Evolutionary conservation across 2,329 filamentous ascomycete genomes (phyloP).

Genomic region (Penicillium oxalicum): DNA sequence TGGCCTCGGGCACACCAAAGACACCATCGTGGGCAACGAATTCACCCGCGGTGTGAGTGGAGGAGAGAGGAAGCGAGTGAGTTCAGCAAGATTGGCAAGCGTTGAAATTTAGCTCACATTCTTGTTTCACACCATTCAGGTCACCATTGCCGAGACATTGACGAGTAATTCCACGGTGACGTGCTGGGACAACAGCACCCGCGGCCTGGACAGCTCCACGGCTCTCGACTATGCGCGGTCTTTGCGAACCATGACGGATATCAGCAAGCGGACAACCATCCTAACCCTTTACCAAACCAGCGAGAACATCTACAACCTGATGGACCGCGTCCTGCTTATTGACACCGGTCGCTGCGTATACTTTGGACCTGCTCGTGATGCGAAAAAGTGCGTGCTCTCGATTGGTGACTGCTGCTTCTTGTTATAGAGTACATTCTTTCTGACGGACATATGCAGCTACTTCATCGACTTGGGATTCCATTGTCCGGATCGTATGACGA

Average conservation of each 20-base stretch:
- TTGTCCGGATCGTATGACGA: constrained; percentile 56
- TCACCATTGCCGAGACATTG: constrained; percentile 73
- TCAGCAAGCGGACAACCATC: constrained; percentile 63
- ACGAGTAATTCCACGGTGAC: constrained; percentile 67
- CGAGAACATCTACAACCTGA: constrained; percentile 63
- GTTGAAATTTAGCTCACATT: too few relatives aligned
- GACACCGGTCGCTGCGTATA: constrained; percentile 65
- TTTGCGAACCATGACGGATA: constrained; percentile 66
- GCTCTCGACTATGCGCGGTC: constrained; percentile 71
- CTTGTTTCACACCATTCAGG: too few relatives aligned
- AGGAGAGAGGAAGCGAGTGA: constrained; percentile 74
- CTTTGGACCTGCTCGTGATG: constrained; percentile 55
- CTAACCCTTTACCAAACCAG: constrained; percentile 68
- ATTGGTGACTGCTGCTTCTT: too few relatives aligned
- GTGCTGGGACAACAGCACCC: constrained; percentile 74
- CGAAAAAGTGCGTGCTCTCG: too few relatives aligned
- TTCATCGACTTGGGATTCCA: constrained; percentile 61
- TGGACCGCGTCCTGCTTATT: constrained; percentile 77
- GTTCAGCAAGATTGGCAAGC: too few relatives aligned
- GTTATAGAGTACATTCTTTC: too few relatives aligned
- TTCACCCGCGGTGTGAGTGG: constrained; percentile 68
- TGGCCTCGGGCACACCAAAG: constrained; percentile 67
- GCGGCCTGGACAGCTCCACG: constrained; percentile 73
- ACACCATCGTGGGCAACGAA: constrained; percentile 71
- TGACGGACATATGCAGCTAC: too few relatives aligned